phyloP scores from a whole-genome alignment of 176 grass and related monocot genomes.

The Oryza australiensis region DNA sequence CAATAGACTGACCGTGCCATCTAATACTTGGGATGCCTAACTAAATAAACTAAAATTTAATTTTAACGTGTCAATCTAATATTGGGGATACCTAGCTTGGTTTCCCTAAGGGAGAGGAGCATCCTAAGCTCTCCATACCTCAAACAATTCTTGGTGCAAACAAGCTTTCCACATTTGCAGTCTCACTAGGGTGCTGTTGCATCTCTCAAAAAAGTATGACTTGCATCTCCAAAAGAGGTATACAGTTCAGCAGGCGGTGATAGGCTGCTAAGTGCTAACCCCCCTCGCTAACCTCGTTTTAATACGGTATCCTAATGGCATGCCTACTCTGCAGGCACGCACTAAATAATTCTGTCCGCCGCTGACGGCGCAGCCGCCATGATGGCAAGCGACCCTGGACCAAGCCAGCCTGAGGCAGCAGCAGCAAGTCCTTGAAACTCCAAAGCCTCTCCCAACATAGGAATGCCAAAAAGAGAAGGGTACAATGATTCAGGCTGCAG shows the following conservation, averaged over 20 bases:
- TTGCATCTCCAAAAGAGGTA: neutral
- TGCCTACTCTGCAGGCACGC: neutral
- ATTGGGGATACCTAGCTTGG: neutral
- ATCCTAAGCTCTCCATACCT: neutral
- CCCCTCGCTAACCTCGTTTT: no score
- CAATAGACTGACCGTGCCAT: no score
- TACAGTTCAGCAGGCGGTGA: neutral
- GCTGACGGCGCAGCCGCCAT: conserved; percentile 27
- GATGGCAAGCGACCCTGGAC: neutral
- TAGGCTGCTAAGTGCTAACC: neutral
- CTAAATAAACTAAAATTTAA: no score
- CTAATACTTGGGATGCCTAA: neutral
- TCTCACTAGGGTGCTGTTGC: neutral
- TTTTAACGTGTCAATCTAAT: no score
- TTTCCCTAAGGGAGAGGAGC: neutral
- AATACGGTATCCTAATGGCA: conserved; percentile 19
- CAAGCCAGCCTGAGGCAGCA: neutral
- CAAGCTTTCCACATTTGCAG: neutral
- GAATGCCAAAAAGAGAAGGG: conserved; percentile 6
- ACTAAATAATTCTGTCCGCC: conserved; percentile 35
- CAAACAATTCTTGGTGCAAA: neutral
- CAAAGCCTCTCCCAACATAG: neutral
- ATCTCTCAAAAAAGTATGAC: neutral
- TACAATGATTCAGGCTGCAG: conserved; percentile 17
- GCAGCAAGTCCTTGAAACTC: neutral